Percentiles rank a stretch among this genome's conserved stretches.
phyloP scores from a whole-genome alignment of 495 filamentous ascomycete species.

The Hyaloscypha variabilis region DNA sequence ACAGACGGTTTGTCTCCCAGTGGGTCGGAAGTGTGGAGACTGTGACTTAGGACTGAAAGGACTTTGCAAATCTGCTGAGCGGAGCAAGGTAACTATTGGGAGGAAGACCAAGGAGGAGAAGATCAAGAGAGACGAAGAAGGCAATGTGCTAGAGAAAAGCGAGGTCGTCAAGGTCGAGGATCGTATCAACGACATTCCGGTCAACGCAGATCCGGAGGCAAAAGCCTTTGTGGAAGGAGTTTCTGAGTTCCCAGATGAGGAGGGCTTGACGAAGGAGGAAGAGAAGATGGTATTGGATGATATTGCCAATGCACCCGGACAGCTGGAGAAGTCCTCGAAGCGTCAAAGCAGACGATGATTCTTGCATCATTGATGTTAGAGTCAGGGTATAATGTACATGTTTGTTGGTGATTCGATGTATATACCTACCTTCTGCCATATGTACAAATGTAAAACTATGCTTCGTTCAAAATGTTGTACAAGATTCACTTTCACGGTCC shows the following conservation, averaged over 20 bases:
- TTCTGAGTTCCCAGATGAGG: constrained; percentile 13
- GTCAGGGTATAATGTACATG: neutral
- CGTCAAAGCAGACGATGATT: constrained; percentile 8
- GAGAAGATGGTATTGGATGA: constrained; percentile 24
- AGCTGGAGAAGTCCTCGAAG: constrained; percentile 14
- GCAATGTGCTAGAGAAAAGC: constrained; percentile 27
- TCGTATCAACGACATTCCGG: constrained; percentile 31
- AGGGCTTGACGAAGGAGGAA: constrained; percentile 22
- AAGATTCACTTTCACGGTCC: no score
- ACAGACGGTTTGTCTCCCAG: constrained; percentile 81
- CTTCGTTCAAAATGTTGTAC: neutral
- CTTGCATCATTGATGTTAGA: neutral
- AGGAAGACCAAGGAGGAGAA: constrained; percentile 40
- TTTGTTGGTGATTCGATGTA: neutral
- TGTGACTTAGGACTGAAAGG: constrained; percentile 75
- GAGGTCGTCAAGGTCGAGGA: constrained; percentile 32
- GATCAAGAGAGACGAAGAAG: constrained; percentile 36
- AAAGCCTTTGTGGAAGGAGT: constrained; percentile 18
- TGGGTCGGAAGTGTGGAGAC: constrained; percentile 78
- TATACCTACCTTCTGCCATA: neutral
- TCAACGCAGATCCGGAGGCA: constrained; percentile 36
- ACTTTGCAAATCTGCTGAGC: constrained; percentile 74
- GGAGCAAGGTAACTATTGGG: constrained; percentile 53
- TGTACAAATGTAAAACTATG: neutral
- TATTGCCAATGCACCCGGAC: constrained; percentile 13